Conservation (phyloP, 345 rosid species). For the Mercurialis annua region DNA sequence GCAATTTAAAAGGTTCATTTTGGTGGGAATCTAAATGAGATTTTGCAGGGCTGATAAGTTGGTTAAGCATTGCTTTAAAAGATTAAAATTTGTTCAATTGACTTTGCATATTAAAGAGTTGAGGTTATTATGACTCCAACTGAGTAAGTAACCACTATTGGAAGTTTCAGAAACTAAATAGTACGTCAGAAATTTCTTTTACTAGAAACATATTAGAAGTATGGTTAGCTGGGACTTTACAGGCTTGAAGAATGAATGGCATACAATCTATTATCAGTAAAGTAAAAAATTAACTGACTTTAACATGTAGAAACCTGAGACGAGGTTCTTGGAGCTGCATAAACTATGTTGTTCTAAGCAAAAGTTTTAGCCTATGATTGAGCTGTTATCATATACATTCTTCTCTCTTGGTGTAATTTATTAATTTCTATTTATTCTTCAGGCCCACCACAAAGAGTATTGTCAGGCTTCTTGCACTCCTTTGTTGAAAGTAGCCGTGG, state of each 20-base stretch:
- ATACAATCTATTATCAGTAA: no score
- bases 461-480: slow-evolving; percentile 82
- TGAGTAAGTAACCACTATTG: background rate
- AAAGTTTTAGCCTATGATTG: background rate
- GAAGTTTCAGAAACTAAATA: background rate
- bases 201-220: background rate
- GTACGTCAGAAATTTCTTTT: background rate
- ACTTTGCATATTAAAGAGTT: background rate
- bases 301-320: background rate
- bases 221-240: background rate
- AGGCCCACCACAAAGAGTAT: slow-evolving; percentile 95
- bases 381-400: background rate
- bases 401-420: background rate
- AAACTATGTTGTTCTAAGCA: background rate
- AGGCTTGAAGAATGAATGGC: background rate
- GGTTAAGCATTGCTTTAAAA: no score
- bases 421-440: slow-evolving; percentile 24
- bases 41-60: background rate
- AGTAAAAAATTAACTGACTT: no score
- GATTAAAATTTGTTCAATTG: background rate
- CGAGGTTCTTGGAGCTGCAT: background rate
- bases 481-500: slow-evolving; percentile 90
- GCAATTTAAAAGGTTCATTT: background rate
- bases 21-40: background rate
- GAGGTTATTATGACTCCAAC: background rate